phyloP scores from a whole-genome alignment of 768 basidiomycete species.

The Coprinopsis strossmayeri region DNA sequence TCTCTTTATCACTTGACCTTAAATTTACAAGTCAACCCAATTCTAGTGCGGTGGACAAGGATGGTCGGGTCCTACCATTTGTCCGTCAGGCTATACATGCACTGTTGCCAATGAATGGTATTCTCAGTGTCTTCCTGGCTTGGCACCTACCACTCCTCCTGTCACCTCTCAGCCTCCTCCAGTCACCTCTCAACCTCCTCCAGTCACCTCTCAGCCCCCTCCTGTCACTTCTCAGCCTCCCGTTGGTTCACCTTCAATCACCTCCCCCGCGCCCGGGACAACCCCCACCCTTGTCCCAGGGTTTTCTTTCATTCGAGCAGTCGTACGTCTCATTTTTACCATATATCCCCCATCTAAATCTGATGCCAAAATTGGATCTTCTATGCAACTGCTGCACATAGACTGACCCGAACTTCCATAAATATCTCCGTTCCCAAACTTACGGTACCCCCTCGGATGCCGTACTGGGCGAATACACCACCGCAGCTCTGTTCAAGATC shows the following conservation, averaged over 20 bases:
- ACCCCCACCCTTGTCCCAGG: constrained; percentile 40
- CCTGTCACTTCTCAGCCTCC: constrained; percentile 25
- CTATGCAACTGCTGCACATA: constrained; percentile 18
- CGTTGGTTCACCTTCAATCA: too few relatives aligned
- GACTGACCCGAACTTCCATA: constrained; percentile 55
- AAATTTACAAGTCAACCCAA: background rate
- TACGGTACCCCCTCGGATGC: constrained; percentile 36
- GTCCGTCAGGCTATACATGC: constrained; percentile 41
- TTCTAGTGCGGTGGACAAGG: constrained; percentile 45
- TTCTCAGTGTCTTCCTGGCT: constrained; percentile 48
- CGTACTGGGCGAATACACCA: constrained; percentile 43
- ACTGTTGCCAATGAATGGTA: constrained; percentile 39
- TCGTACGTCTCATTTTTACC: constrained; percentile 9
- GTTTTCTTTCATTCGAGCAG: constrained; percentile 43
- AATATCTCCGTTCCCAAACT: constrained; percentile 50
- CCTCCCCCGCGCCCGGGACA: constrained; percentile 25
- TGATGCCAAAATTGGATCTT: background rate
- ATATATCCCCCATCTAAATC: background rate
- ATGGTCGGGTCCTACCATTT: constrained; percentile 46
- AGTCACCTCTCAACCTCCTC: constrained; percentile 22
- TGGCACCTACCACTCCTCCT: constrained; percentile 19
- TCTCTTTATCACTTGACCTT: background rate
- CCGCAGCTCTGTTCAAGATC: constrained; percentile 54
- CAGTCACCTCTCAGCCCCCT: constrained; percentile 27
- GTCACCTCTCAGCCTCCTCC: constrained; percentile 23